Evolutionary conservation across 495 filamentous ascomycete species (phyloP), one percentile per base, ranked within the genome.

Genomic region (Trypethelium eluteriae): DNA sequence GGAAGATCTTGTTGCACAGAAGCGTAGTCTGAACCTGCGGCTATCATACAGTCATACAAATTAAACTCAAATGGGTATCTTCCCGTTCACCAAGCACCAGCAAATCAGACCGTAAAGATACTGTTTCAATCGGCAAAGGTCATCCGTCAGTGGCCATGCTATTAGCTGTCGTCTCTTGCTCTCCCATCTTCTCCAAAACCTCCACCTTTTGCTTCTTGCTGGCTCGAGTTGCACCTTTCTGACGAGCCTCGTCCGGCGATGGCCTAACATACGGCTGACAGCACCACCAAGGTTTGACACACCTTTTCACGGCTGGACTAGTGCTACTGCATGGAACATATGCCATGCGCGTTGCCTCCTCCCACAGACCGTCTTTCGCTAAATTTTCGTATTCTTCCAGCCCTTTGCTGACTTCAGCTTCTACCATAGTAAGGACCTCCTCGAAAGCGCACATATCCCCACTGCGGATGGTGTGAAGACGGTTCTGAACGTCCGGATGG

Each of bases 211-310:
- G 79, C 67, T 84, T 84, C 73, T 85, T 87, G 71, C 86, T 89
- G 47, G 85, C 74, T 63, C 79, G 84, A 72, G 97, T 80, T 47
- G 87, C 86, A 2, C 94, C 94, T 71, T 88, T 91, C 70, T 86
- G 85, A 65, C 93, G 67, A 18, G 94, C 94, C 78, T 98, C 93
- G 71, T 90, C 90, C 0, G 94, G 94, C 71, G 96, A 71, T 46
- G 92, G 93, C 39, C 94, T 80, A 2, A 96, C 81, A 70, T 97
- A 90, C 2, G 94, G 91, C 77, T 99, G 94, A 56, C 90, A 93
- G 3, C 96, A 80, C 90, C 93, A 99, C 83, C 86, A 97, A 2
- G 94, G 94, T 63, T 90, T 76, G 72, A 84, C 85, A 72, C 89
- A 93, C 62, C 83, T 79, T 65, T 81, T 83, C 38, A 93, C 87